Evolutionary conservation across 2,329 filamentous ascomycete species (phyloP), one percentile per base, ranked within the genome.

Genomic region (Arthrinium puccinioides): DNA sequence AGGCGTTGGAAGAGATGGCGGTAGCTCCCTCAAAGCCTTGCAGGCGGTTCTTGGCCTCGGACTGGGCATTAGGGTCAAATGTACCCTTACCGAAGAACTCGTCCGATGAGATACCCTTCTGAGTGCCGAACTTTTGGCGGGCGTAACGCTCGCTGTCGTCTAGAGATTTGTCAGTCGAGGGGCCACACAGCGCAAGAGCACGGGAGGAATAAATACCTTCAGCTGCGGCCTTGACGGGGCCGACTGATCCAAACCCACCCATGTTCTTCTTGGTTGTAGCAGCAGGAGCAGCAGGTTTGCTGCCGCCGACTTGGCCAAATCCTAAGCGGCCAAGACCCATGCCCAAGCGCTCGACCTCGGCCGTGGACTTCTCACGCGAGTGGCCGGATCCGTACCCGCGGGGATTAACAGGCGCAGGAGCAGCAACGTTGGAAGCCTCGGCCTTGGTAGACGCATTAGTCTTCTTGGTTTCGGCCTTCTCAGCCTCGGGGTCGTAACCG

Each of bases 101-200:
- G 60, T 98, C 92, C 1, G 89, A 96, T 0, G 88, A 96, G 49
- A 98, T 98, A 50, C 86, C 86, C 70, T 97, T 97, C 61, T 98
- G 92, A 29, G 64, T 65, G 43, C 89, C 90, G 54, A 98, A 98
- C 62, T 95, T 95, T 55, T 76, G 69, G 52, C 86, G 84, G 6
- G 89, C 87, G 56, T 87, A 94, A 54, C 78, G 80, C 53, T 96
- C 79, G 38, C 83, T 81, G 40, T 96, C 87, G 45, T 78, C 79
- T 80, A 24, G 5, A 9, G 9, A 19, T 36, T 62, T 46, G 16
- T 35, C 34, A 40, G 24, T 13, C 19, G 27, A 31, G 16, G 24
- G 9, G 13, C 9, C 9, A n/a, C n/a, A n/a, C n/a, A n/a, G n/a
- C n/a, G n/a, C n/a, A n/a, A n/a, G n/a, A n/a, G n/a, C n/a, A n/a